These are phyloP conservation scores for Leccinum imitatum DNA, from an alignment of 768 basidiomycete genomes.

Conservation along the genomic window DNA sequence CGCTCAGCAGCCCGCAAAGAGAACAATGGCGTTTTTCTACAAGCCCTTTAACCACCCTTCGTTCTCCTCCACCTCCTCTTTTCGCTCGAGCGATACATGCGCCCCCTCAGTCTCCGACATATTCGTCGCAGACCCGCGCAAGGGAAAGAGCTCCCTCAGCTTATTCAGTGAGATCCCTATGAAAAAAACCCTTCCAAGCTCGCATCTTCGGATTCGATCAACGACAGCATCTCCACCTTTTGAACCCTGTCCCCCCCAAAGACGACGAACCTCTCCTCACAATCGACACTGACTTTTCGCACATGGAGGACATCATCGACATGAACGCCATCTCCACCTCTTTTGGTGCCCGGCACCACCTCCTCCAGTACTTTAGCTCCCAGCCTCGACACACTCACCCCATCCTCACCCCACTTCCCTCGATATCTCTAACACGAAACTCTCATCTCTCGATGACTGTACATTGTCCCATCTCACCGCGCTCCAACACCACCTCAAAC, in stretches of 20 bases:
- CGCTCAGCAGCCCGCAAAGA: constrained; percentile 14
- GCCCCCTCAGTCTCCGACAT: constrained; percentile 34
- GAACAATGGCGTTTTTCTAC: constrained; percentile 26
- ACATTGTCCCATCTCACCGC: too few species aligned
- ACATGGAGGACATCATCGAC: constrained; percentile 84
- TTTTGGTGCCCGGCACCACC: background rate
- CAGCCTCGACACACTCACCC: too few species aligned
- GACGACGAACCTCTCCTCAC: constrained; percentile 22
- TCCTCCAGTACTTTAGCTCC: too few species aligned
- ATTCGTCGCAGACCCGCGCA: constrained; percentile 41
- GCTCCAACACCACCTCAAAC: too few species aligned
- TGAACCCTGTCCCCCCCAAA: background rate
- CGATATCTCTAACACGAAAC: too few species aligned
- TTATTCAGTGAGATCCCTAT: constrained; percentile 39
- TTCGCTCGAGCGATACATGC: constrained; percentile 28
- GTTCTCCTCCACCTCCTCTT: constrained; percentile 34
- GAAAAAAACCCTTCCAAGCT: constrained; percentile 41
- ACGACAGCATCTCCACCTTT: constrained; percentile 30
- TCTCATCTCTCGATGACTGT: too few species aligned
- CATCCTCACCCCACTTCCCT: too few species aligned
- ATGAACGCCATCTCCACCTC: constrained; percentile 9
- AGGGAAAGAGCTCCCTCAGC: constrained; percentile 47
- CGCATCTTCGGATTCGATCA: constrained; percentile 34
- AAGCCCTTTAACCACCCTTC: constrained; percentile 32
- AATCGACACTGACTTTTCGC: constrained; percentile 38